Conservation (phyloP, 495 filamentous ascomycete genomes). For the Aspergillus conjunctus region DNA sequence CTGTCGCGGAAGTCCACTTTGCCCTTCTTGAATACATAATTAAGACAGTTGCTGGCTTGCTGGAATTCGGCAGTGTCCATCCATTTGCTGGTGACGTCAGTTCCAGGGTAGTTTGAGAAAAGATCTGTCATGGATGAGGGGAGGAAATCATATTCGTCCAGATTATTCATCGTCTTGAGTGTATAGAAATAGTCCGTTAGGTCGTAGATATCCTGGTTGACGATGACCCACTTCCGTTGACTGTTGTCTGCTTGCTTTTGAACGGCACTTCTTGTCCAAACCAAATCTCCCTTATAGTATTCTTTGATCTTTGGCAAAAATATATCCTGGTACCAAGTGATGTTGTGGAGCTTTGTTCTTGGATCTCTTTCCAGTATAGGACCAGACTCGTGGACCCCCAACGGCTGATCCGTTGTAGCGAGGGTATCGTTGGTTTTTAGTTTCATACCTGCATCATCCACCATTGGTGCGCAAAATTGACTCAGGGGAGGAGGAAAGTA, state of each 20-base stretch:
- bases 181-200: conserved; percentile 90
- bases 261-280: conserved; percentile 60
- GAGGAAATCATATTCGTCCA: conserved; percentile 65
- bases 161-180: conserved; percentile 49
- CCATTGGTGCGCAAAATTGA: conserved; percentile 70
- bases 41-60: conserved; percentile 73
- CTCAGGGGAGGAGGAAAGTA: conserved; percentile 83
- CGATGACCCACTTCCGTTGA: conserved; percentile 76
- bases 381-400: conserved; percentile 70
- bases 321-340: conserved; percentile 71
- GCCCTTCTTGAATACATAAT: conserved; percentile 82
- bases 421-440: conserved; percentile 66
- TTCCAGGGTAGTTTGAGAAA: conserved; percentile 73
- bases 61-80: conserved; percentile 49
- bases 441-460: conserved; percentile 50
- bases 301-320: conserved; percentile 82
- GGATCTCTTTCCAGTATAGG: conserved; percentile 50
- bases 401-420: conserved; percentile 36
- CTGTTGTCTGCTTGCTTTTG: conserved; percentile 61
- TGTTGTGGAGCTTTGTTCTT: conserved; percentile 57
- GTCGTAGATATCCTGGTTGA: conserved; percentile 78
- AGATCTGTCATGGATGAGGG: conserved; percentile 62
- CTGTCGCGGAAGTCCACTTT: conserved; percentile 80
- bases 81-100: conserved; percentile 72
- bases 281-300: conserved; percentile 85